A percentile compares a stretch with the other conserved stretches of the same genome.
phyloP scores from a whole-genome alignment of 257 asterid genomes.

The Solanum chaucha region DNA sequence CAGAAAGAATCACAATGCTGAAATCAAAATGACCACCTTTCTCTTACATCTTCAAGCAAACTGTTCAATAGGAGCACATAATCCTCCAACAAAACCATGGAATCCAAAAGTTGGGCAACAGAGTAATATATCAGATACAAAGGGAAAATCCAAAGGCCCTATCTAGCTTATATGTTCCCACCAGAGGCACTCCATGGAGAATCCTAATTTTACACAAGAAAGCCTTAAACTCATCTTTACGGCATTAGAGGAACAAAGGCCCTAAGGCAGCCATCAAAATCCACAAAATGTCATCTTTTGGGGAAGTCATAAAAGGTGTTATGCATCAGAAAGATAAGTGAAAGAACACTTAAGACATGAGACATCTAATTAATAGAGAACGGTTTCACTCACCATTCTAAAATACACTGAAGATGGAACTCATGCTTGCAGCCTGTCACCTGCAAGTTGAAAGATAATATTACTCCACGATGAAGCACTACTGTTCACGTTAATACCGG shows the following conservation, averaged over 20 bases:
- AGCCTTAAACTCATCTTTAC: neutral
- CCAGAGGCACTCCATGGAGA: neutral
- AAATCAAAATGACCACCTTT: neutral
- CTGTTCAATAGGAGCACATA: neutral
- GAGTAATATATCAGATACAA: neutral
- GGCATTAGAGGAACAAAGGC: neutral
- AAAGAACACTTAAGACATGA: neutral
- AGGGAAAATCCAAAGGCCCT: neutral
- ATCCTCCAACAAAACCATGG: neutral
- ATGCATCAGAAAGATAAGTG: neutral
- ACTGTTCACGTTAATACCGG: neutral
- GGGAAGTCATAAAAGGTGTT: neutral
- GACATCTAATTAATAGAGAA: neutral
- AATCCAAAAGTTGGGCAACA: neutral
- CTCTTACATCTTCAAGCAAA: neutral
- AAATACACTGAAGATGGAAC: constrained; percentile 87
- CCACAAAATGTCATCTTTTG: neutral
- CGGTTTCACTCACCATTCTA: constrained; percentile 49
- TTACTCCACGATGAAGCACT: neutral
- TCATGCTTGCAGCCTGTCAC: constrained; percentile 87
- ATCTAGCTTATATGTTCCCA: neutral
- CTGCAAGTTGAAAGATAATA: constrained; percentile 23
- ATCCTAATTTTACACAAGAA: neutral
- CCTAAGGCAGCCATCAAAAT: neutral
- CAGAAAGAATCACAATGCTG: neutral